Evolutionary conservation across 805 yeast species (phyloP), one percentile per base, ranked within the genome.

Genomic region (Metschnikowia noctiluminum): DNA sequence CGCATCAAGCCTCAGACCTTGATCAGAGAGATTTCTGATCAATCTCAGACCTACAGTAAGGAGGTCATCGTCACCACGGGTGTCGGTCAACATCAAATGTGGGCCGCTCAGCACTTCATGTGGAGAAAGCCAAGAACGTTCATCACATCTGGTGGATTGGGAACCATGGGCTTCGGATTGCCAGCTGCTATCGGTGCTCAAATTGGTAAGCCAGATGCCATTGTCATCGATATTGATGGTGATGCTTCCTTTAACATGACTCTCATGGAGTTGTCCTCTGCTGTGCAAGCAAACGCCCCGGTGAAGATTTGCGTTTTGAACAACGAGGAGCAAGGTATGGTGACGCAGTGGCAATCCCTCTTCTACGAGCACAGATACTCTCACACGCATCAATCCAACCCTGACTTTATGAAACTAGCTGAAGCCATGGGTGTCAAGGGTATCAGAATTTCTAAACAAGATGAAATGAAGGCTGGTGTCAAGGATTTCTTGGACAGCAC

Each of bases 231-330:
- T 65, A 89, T 94, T 60, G 99, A 94, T 68, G 99, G 99, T 62
- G 99, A 94, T 69, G 99, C 98, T 16, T 89, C 97, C n/a, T 94
- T 94, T 79, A 89, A 87, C 77, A 94, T 94, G 99, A 90, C 99
- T 26, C 77, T 94, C 55, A 87, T 84, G 69, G 99, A 94, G 77
- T 77, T 94, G 65, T 80, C 92, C 21, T 85, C 96, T 37, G 99
- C 98, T 28, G 96, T 89, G 40, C 98, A 94, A 77, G 96, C 92
- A 52, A 79, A 78, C 53, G 85, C 96, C 43, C 97, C 97, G 49
- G 85, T 94, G 56, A 94, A 94, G 77, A 80, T 89, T 52, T 78
- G 89, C 67, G 84, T 94, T 48, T 77, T 94, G 65, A 94, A 94
- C 73, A 94, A 94, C 70, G 98, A 92, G 75, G 99, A 94, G 76